Percentiles rank a stretch among this genome's conserved stretches.
phyloP scores from a whole-genome alignment of 2,329 filamentous ascomycete genomes.

The Colletotrichum coccodes region DNA sequence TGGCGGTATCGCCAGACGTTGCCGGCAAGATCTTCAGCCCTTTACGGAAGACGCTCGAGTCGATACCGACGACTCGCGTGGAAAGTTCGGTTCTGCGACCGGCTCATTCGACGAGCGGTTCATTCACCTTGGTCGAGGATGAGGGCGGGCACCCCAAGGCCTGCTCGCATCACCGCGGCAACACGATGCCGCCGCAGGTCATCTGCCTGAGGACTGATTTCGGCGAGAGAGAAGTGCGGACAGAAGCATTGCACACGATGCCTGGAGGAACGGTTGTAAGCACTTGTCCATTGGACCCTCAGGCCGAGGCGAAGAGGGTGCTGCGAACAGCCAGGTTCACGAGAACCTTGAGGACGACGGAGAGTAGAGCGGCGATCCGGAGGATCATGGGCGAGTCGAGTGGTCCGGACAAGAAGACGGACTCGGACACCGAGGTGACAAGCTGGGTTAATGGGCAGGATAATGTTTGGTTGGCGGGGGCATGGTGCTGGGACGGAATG shows the following conservation, averaged over 20 bases:
- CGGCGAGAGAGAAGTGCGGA: constrained; percentile 43
- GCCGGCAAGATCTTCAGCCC: constrained; percentile 59
- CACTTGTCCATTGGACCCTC: constrained; percentile 55
- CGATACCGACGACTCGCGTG: constrained; percentile 59
- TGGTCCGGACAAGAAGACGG: not conserved
- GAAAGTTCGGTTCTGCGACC: constrained; percentile 55
- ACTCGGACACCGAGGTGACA: not conserved
- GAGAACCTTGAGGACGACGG: constrained; percentile 59
- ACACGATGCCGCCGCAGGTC: constrained; percentile 40
- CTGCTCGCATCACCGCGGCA: constrained; percentile 42
- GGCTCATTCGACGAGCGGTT: not conserved
- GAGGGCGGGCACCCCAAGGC: constrained; percentile 7
- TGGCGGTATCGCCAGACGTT: constrained; percentile 65
- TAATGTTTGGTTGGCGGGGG: constrained; percentile 65
- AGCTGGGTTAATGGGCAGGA: constrained; percentile 63
- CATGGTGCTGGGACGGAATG: constrained; percentile 75
- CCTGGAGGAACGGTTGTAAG: constrained; percentile 62
- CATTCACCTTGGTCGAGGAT: constrained; percentile 23
- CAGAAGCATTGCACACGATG: constrained; percentile 64
- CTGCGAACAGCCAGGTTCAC: constrained; percentile 61
- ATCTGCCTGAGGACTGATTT: constrained; percentile 49
- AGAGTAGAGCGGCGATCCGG: constrained; percentile 59
- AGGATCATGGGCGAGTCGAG: constrained; percentile 48
- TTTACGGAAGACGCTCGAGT: constrained; percentile 45
- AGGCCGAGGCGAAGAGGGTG: constrained; percentile 48